These are phyloP conservation scores for Cetraspora pellucida DNA, from an alignment of 192 early-diverging fungal species.

Conservation along the genomic window DNA sequence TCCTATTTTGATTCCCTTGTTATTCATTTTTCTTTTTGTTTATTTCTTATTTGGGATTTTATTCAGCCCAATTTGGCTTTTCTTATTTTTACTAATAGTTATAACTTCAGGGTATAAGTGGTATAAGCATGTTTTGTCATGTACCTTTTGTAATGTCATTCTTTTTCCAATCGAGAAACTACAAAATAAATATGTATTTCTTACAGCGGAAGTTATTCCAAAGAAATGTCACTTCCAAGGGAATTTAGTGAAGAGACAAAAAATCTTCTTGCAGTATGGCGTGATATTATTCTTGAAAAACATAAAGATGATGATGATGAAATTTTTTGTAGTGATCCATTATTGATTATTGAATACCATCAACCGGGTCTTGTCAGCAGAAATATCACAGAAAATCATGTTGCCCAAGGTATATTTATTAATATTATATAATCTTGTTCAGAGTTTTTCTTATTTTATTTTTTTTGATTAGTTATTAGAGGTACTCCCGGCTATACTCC, in stretches of 20 bases:
- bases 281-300: conserved; percentile 2
- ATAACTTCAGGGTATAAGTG: neutral
- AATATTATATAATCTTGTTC: conserved; percentile 22
- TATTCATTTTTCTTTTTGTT: neutral
- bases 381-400: conserved; percentile 8
- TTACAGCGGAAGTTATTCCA: neutral
- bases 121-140: too few relatives aligned
- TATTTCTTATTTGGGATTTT: neutral
- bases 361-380: conserved; percentile 2
- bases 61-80: conserved; percentile 6
- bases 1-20: too few relatives aligned
- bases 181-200: neutral
- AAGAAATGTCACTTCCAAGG: neutral
- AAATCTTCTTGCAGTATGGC: neutral
- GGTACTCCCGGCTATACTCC: neutral
- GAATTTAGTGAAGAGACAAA: conserved; percentile 19
- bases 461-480: conserved; percentile 13
- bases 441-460: neutral
- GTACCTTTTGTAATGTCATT: too few relatives aligned
- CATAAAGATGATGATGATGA: conserved; percentile 7
- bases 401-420: neutral
- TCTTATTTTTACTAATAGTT: neutral
- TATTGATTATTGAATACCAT: conserved; percentile 26
- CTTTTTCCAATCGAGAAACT: too few relatives aligned
- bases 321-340: conserved; percentile 7